phyloP scores from a whole-genome alignment of 805 yeast species.

The Candida peoriensis region DNA sequence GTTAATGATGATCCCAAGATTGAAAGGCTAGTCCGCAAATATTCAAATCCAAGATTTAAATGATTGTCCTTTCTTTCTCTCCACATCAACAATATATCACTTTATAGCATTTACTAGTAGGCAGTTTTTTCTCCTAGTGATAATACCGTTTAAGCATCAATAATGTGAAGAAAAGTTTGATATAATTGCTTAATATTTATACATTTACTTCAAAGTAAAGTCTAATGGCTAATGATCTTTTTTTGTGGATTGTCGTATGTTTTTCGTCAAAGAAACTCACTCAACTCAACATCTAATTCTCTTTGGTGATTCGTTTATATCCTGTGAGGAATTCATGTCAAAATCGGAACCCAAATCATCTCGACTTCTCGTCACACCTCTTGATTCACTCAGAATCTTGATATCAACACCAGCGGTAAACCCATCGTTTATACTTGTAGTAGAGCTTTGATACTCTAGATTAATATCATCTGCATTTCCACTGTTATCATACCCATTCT shows the following conservation, averaged over 20 bases:
- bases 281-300: slow-evolving; percentile 12
- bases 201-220: too few species aligned
- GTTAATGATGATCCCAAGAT: slow-evolving; percentile 17
- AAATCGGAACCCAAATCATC: slow-evolving; percentile 12
- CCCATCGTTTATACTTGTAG: too few species aligned
- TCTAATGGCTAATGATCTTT: too few species aligned
- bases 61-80: background rate
- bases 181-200: too few species aligned
- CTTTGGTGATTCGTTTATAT: slow-evolving; percentile 2
- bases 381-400: slow-evolving; percentile 9
- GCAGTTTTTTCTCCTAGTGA: too few species aligned
- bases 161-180: too few species aligned
- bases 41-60: slow-evolving; percentile 10
- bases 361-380: slow-evolving; percentile 15
- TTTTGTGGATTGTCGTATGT: too few species aligned
- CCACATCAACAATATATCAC: too few species aligned
- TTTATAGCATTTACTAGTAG: too few species aligned
- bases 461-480: slow-evolving; percentile 21
- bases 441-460: too few species aligned
- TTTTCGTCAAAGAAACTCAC: too few species aligned
- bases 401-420: slow-evolving; percentile 12
- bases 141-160: too few species aligned
- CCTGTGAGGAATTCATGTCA: background rate
- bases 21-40: slow-evolving; percentile 24
- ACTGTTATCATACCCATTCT: slow-evolving; percentile 11